Base-by-base conservation (phyloP, 2,329 filamentous ascomycete species). In the Ascocoryne sarcoides region DNA sequence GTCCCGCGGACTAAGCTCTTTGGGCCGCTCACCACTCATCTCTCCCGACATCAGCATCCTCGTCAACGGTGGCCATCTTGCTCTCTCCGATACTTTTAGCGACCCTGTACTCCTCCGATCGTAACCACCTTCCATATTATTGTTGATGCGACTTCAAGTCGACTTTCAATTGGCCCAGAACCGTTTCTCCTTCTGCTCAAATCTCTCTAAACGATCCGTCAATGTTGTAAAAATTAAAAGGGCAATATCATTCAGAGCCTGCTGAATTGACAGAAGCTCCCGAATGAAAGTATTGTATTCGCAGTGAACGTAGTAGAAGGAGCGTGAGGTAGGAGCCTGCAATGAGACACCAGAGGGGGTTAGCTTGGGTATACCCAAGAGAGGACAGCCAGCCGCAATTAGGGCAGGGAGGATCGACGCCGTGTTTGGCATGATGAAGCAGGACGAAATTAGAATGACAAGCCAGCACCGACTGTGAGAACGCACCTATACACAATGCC, bases 11-110 rank as follows among this genome's bases (percentile, higher is more conserved):
- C 76, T 77, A 52, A 90, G 66, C 42, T 79, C 73, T 58, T 78
- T 79, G 51, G 82, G 79, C 55, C 69, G 74, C 59, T 87, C 81
- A 55, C 79, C 79, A 40, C 79, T 85, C 75, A 89, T 83, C 66
- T 88, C 82, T 36, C 84, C 84, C 41, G 84, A 87, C 60, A 89
- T 73, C 59, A 92, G 67, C 81, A 90, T 86, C 49, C 84, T 76
- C 45, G 83, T 86, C 40, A 92, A 71, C 12, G 84, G 84, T 46
- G 85, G 84, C 79, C 83, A 88, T 81, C 84, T 75, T 60, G 83
- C 77, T 57, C 85, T 71, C 65, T 90, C 84, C 46, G 77, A 74
- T 42, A 67, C 69, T 60, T 66, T 70, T 55, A 65, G 58, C 38
- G 53, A 56, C n/a, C 46, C 50, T 26, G 43, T 45, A 42, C 52